Percentiles rank a stretch among this genome's conserved stretches.
These are phyloP conservation scores for Saturnispora besseyi DNA, from an alignment of 805 yeast genomes.

Conservation along the genomic window DNA sequence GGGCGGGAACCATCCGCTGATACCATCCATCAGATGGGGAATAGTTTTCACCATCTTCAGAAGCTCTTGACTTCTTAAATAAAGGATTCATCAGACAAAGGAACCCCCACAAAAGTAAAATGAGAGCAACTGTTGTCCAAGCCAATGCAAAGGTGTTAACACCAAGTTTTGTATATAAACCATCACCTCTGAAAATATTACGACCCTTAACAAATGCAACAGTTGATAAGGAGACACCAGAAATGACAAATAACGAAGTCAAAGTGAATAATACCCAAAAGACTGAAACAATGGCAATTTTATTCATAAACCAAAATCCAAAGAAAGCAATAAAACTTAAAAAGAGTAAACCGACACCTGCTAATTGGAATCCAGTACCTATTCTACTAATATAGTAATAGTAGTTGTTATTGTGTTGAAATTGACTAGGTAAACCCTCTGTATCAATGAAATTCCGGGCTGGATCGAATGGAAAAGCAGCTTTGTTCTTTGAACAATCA, in stretches of 20 bases:
- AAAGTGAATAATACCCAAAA: constrained; percentile 12
- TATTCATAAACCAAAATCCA: constrained; percentile 8
- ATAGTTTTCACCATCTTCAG: neutral
- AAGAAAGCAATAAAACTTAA: constrained; percentile 35
- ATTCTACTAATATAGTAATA: constrained; percentile 63
- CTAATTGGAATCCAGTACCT: constrained; percentile 53
- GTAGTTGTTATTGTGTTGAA: constrained; percentile 38
- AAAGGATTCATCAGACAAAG: neutral
- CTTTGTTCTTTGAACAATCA: constrained; percentile 44
- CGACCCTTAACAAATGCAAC: constrained; percentile 49
- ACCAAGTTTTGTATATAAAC: constrained; percentile 37
- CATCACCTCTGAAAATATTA: constrained; percentile 35
- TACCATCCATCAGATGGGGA: constrained; percentile 7
- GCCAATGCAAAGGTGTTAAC: constrained; percentile 46
- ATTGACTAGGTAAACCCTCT: constrained; percentile 43
- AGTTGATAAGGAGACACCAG: constrained; percentile 43
- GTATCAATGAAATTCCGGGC: constrained; percentile 50
- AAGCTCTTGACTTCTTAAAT: neutral
- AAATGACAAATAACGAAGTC: constrained; percentile 36
- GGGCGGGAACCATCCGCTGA: constrained; percentile 8
- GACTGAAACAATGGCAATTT: neutral
- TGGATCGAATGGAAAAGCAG: constrained; percentile 87
- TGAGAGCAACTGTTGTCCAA: constrained; percentile 43
- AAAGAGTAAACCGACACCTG: constrained; percentile 48
- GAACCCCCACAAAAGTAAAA: constrained; percentile 10